Evolutionary conservation across 2,329 filamentous ascomycete genomes (phyloP), one percentile per base, ranked within the genome.

Genomic region (Coleophoma cylindrospora): DNA sequence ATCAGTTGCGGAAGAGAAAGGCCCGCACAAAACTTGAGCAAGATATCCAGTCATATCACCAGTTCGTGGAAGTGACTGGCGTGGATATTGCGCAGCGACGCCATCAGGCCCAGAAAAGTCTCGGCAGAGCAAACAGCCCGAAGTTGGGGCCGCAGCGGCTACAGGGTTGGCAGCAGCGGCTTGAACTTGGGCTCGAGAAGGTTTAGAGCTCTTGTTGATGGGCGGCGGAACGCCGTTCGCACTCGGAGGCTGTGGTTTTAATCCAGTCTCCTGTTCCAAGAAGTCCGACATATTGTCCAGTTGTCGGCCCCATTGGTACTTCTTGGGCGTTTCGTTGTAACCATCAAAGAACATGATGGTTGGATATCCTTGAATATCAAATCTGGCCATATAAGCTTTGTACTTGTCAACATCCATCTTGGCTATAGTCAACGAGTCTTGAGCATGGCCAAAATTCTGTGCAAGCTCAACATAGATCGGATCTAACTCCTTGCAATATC

Each of bases 401-500:
- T 86, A 82, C 32, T 86, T 81, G 71, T 96, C 89, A 63, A 89
- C 89, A 66, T 99, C 91, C 53, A 97, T 84, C 76, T 97, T 96
- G 68, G 89, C 94, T 65, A 99, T 85, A 33, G 95, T 68, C 56
- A 99, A 87, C 56, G 79, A 76, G 54, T 83, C 71, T 61, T 96
- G 91, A 65, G 76, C 79, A 53, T 59, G 61, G 55, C 79, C 77
- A 72, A 91, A 97, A 70, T 89, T 85, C 53, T 77, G 76, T 52
- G 91, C 92, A 55, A 97, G 74, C 45, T 81, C 80, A 71, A 97
- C 91, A 87, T 89, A 97, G 59, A 75, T 80, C 21, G 94, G 94
- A 45, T 91, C 91, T 54, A 99, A 83, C 64, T 66, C 86, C 77
- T 96, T 96, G 87, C 94, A 99, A 80, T 97, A 91, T 94, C 67